phyloP scores from a whole-genome alignment of 768 basidiomycete genomes.

The Amanita fuliginea region DNA sequence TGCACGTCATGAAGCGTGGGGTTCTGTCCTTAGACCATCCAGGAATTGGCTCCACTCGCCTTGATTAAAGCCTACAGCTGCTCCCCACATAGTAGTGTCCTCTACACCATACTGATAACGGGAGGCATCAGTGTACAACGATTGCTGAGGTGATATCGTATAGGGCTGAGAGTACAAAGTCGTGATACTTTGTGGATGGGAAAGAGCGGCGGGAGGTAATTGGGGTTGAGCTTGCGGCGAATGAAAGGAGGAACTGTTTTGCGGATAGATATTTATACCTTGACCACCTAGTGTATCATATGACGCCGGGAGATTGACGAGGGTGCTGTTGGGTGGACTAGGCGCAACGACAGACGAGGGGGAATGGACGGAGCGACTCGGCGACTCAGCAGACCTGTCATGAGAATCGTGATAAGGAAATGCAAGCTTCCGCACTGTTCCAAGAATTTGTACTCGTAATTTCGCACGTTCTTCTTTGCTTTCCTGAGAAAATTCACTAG shows the following conservation, averaged over 20 bases:
- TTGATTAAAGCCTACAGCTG: slow-evolving; percentile 63
- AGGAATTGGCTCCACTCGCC: slow-evolving; percentile 61
- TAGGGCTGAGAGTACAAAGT: slow-evolving; percentile 12
- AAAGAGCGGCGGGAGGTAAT: slow-evolving; percentile 12
- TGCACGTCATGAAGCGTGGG: slow-evolving; percentile 21
- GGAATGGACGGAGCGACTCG: slow-evolving; percentile 37
- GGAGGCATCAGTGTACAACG: slow-evolving; percentile 24
- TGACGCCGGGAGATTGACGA: slow-evolving; percentile 24
- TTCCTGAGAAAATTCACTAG: slow-evolving; percentile 45
- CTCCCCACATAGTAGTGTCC: slow-evolving; percentile 63
- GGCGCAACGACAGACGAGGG: slow-evolving; percentile 49
- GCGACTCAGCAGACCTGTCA: slow-evolving; percentile 21
- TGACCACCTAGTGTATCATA: slow-evolving; percentile 19
- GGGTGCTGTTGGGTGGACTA: slow-evolving; percentile 36
- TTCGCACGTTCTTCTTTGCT: slow-evolving; percentile 42
- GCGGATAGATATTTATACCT: slow-evolving; percentile 2
- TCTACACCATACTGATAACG: slow-evolving; percentile 44
- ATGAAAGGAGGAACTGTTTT: slow-evolving; percentile 7
- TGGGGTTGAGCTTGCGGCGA: slow-evolving; percentile 19
- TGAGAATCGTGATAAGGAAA: slow-evolving; percentile 66
- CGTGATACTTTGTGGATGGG: slow-evolving; percentile 11
- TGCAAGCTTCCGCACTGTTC: slow-evolving; percentile 62
- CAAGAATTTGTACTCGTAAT: slow-evolving; percentile 48
- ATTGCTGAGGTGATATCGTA: slow-evolving; percentile 14
- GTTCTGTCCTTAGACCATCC: slow-evolving; percentile 49